Percentiles rank a stretch among this genome's conserved stretches.
phyloP scores from a whole-genome alignment of 2,329 filamentous ascomycete species.

The Phaeosphaeria sp. region DNA sequence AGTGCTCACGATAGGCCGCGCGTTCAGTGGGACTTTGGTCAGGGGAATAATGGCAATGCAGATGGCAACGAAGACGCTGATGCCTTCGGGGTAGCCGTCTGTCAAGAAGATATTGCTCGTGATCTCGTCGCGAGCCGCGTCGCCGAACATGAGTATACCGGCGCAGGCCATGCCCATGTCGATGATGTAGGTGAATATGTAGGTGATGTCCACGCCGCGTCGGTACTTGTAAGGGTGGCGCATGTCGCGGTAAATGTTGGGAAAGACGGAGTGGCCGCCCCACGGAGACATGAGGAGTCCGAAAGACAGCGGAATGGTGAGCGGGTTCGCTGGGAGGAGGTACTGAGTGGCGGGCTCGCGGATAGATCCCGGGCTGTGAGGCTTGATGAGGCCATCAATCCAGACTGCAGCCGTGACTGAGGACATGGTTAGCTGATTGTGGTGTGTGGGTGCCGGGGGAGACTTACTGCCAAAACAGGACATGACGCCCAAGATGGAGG shows the following conservation, averaged over 20 bases:
- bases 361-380: slow-evolving; percentile 79
- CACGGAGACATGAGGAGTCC: slow-evolving; percentile 86
- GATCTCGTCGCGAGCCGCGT: slow-evolving; percentile 84
- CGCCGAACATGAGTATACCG: slow-evolving; percentile 93
- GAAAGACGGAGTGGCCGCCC: slow-evolving; percentile 78
- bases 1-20: slow-evolving; percentile 85
- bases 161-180: slow-evolving; percentile 82
- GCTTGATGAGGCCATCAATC: slow-evolving; percentile 85
- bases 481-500: slow-evolving; percentile 90
- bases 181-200: slow-evolving; percentile 82
- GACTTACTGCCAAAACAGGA: slow-evolving; percentile 84
- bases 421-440: slow-evolving; percentile 31
- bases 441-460: neutral
- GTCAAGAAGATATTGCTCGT: slow-evolving; percentile 86
- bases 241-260: slow-evolving; percentile 83
- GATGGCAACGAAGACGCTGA: slow-evolving; percentile 81
- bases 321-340: slow-evolving; percentile 85
- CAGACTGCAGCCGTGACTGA: slow-evolving; percentile 83
- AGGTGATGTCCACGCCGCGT: slow-evolving; percentile 77
- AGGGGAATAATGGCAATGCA: slow-evolving; percentile 93
- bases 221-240: slow-evolving; percentile 82
- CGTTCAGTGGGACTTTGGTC: slow-evolving; percentile 92
- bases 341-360: slow-evolving; percentile 80
- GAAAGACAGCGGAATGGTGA: slow-evolving; percentile 84
- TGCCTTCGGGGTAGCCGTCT: slow-evolving; percentile 72